Percentiles rank a stretch among this genome's conserved stretches.
Evolutionary conservation across 73 alveolate genomes (phyloP).

Genomic region (Paramecium primaurelia): DNA sequence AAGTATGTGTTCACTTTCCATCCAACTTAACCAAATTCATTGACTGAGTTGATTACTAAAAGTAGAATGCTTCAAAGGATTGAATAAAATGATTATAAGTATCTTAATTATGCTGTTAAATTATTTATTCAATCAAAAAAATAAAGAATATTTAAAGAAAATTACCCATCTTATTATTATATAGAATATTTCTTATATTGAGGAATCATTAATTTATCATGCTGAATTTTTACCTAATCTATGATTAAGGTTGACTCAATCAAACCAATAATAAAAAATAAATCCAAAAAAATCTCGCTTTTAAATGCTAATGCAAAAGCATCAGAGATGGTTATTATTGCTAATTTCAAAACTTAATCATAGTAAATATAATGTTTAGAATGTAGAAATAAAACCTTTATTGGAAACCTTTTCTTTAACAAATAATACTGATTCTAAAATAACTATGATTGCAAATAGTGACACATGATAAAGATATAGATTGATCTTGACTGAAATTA

Average conservation of each 20-base stretch:
- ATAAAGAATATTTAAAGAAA: background rate
- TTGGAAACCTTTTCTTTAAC: constrained; percentile 33
- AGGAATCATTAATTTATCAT: constrained; percentile 32
- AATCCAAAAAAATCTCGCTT: constrained; percentile 7
- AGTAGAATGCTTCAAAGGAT: constrained; percentile 37
- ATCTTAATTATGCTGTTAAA: background rate
- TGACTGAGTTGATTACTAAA: background rate
- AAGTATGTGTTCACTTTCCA: constrained; percentile 36
- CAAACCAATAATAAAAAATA: constrained; percentile 23
- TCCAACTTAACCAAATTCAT: constrained; percentile 43
- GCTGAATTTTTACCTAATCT: background rate
- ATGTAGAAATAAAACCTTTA: constrained; percentile 17
- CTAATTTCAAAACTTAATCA: background rate
- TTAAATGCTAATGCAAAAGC: constrained; percentile 40
- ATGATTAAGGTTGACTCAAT: background rate
- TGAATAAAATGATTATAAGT: constrained; percentile 43
- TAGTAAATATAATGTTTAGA: background rate
- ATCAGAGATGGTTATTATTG: constrained; percentile 42
- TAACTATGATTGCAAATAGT: constrained; percentile 43
- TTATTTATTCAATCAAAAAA: background rate
- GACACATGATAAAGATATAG: constrained; percentile 39
- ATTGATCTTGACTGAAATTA: constrained; percentile 4
- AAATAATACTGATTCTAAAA: constrained; percentile 28
- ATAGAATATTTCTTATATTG: constrained; percentile 8
- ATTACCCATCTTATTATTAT: background rate